phyloP scores from a whole-genome alignment of 1,284 basidiomycete species.

The Marasmius fiardii region DNA sequence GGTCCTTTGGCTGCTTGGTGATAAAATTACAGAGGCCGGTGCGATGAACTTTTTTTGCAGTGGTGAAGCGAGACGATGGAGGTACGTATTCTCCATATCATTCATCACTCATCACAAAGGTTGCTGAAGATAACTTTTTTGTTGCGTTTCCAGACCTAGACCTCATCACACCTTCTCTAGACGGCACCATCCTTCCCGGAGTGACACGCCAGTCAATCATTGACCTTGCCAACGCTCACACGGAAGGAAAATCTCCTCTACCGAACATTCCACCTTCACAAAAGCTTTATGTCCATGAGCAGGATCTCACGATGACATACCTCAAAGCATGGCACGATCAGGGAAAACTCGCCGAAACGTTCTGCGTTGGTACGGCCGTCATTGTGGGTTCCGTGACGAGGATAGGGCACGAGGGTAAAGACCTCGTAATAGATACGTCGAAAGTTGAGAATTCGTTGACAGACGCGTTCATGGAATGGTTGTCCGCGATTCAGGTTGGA shows the following conservation, averaged over 20 bases:
- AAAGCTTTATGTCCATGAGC: constrained; percentile 55
- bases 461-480: constrained; percentile 47
- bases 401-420: constrained; percentile 46
- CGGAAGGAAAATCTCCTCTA: constrained; percentile 28
- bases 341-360: constrained; percentile 63
- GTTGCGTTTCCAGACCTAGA: constrained; percentile 44
- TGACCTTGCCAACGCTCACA: constrained; percentile 50
- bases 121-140: too few species aligned
- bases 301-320: constrained; percentile 60
- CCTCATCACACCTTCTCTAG: constrained; percentile 71
- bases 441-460: constrained; percentile 44
- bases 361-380: constrained; percentile 73
- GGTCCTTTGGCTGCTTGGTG: constrained; percentile 39
- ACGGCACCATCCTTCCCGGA: constrained; percentile 72
- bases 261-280: constrained; percentile 34
- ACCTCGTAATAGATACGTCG: neutral
- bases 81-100: constrained; percentile 21
- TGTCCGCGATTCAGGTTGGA: constrained; percentile 68
- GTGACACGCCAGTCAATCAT: constrained; percentile 77
- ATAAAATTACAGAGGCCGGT: constrained; percentile 49
- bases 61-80: constrained; percentile 47
- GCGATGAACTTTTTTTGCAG: constrained; percentile 74
- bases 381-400: constrained; percentile 56
- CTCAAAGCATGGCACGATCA: constrained; percentile 42
- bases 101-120: neutral